Evolutionary conservation across 2,329 filamentous ascomycete genomes (phyloP).

Genomic region (Nothomitra cinnamomea): DNA sequence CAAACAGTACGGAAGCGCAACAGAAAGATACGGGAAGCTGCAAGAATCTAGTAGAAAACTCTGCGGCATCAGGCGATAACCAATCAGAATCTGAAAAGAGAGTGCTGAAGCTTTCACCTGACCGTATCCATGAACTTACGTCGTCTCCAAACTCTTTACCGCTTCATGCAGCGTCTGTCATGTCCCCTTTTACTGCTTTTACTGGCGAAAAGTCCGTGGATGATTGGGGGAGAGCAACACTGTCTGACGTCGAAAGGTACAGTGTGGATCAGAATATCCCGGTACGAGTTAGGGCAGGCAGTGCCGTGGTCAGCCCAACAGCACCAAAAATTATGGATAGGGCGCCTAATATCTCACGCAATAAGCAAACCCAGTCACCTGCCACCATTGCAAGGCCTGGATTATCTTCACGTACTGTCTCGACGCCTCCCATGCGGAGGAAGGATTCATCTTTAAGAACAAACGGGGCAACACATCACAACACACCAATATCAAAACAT

Average conservation of each 20-base stretch:
- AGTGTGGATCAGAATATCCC: background rate
- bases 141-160: constrained; percentile 37
- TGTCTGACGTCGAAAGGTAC: background rate
- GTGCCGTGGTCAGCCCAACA: background rate
- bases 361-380: constrained; percentile 6
- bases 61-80: background rate
- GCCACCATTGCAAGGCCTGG: constrained; percentile 15
- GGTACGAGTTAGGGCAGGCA: background rate
- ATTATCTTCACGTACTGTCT: constrained; percentile 20
- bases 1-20: background rate
- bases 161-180: constrained; percentile 23
- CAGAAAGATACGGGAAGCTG: background rate
- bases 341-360: constrained; percentile 11
- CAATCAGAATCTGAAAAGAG: constrained; percentile 2
- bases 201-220: background rate
- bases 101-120: constrained; percentile 34
- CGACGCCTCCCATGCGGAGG: constrained; percentile 21
- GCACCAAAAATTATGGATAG: background rate
- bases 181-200: background rate
- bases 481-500: constrained; percentile 18
- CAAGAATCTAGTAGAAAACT: background rate
- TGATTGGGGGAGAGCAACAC: background rate
- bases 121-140: constrained; percentile 37
- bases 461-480: constrained; percentile 16
- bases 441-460: constrained; percentile 14